Evolutionary conservation across 2,329 filamentous ascomycete species (phyloP), one percentile per base, ranked within the genome.

Genomic region (Huntiella abstrusa): DNA sequence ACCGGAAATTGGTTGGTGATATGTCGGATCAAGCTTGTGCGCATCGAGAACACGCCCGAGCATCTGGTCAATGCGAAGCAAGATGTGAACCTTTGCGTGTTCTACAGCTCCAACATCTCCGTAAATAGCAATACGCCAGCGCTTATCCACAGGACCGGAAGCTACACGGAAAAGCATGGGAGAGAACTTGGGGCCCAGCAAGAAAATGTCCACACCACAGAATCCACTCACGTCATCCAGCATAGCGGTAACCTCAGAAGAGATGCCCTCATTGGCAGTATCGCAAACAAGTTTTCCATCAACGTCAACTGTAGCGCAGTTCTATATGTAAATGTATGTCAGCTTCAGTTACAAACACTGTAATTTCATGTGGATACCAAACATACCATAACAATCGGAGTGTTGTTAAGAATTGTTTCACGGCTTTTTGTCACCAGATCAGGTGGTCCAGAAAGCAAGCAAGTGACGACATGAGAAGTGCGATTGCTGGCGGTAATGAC

Each of bases 41-140:
- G 72, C 76, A 60, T 94, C 86, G 46, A 91, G 80, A 48, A 76
- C 66, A 53, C 80, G 76, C 47, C 77, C 75, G 51, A 85, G 77
- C 66, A 93, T 75, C 63, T 86, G 84, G 61, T 98, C 91, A 59
- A 98, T 96, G 70, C 95, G 91, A 61, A 96, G 93, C 60, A 98
- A 67, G 36, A 95, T 79, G 53, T 91, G 77, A 13, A 88, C 94
- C 70, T 98, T 98, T 47, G 91, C 91, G 63, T 96, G 88, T 62
- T 98, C 91, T 22, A 85, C 82, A 54, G 86, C 94, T 64, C 96
- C 77, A 62, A 91, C 80, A 59, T 98, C 91, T 46, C 91, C 88
- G 56, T 91, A 98, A 53, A 98, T 92, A 55, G 85, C 83, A 51
- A 95, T 80, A 58, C 88, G 79, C 68, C 92, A 86, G 54, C 88